Base-by-base conservation (phyloP, 768 basidiomycete genomes). In the Cystofilobasidium macerans region DNA sequence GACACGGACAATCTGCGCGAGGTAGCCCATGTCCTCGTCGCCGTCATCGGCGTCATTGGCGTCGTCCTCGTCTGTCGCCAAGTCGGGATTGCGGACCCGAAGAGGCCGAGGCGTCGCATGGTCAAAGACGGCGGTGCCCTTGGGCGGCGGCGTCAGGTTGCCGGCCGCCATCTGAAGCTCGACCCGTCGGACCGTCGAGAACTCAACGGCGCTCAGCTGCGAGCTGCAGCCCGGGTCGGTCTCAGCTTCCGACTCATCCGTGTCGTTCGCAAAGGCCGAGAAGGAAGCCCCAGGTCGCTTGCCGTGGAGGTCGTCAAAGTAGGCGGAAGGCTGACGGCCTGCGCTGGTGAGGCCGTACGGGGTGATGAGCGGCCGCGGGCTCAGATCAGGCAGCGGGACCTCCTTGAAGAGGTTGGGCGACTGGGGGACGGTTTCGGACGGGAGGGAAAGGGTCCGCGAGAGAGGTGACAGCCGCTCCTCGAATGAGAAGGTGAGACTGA, bases 381-480 rank as follows among this genome's bases (percentile, higher is more conserved):
- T 30, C 5, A 54, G 26, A 14, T 54, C 51, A 8, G 26, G 9
- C 51, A 54, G 45, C 14, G 9, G 51, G 28, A 30, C 51, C 6
- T 54, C 51, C 51, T 32, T 26, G 4, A 13, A 28, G 28, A 54
- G 28, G 30, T 30, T 54, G 51, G 5, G 2, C 9, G 6, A 8
- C 38, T 40, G 8, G 38, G 9, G 9, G 38, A 9, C 38, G 45
- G 2, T 24, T 6, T 47, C n/a, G 45, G n/a, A 13, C 45, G 22
- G 14, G n/a, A 54, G 51, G 7, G 26, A 3, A 12, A 54, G 2
- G 9, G 51, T 7, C 28, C 3, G 7, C 26, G 51, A 54, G 30
- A 54, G 18, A 12, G 51, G 51, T 30, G 51, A 54, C 51, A 54
- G 28, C 18, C 51, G 51, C 18, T 54, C 51, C 51, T 54, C 51